phyloP scores from a whole-genome alignment of 345 rosid genomes.

The Diplotaxis tenuifolia region DNA sequence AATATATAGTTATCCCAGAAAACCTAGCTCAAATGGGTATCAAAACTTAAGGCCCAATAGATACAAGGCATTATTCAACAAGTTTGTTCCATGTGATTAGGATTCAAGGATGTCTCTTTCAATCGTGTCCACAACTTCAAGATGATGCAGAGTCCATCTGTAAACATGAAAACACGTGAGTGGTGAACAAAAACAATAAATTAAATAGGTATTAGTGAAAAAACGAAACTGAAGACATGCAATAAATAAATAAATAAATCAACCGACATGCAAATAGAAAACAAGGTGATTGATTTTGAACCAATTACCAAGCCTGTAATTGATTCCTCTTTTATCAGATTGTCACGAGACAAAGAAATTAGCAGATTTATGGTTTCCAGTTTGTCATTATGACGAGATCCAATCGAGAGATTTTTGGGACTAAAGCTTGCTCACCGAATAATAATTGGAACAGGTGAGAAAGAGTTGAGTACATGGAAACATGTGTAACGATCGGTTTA shows the following conservation, averaged over 20 bases:
- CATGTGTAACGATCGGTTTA: no score
- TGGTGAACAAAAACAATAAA: no score
- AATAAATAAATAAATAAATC: not conserved
- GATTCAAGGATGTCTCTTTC: not conserved
- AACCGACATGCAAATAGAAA: not conserved
- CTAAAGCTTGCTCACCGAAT: not conserved
- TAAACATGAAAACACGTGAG: no score
- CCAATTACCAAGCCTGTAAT: not conserved
- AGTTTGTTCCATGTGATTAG: not conserved
- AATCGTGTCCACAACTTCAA: not conserved
- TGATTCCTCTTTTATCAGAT: not conserved
- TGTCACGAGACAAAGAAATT: not conserved
- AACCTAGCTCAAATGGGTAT: no score
- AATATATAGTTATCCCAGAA: no score
- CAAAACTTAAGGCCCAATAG: no score
- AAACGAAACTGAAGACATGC: not conserved
- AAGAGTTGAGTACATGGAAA: not conserved
- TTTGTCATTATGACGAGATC: not conserved
- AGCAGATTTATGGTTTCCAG: not conserved
- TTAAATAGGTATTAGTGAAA: no score
- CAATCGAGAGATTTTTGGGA: not conserved
- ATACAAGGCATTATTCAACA: no score
- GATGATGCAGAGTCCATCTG: no score
- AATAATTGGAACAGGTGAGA: not conserved
- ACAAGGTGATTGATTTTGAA: not conserved